Evolutionary conservation across 2,329 filamentous ascomycete genomes (phyloP).

Genomic region (Diplocarpon mali): DNA sequence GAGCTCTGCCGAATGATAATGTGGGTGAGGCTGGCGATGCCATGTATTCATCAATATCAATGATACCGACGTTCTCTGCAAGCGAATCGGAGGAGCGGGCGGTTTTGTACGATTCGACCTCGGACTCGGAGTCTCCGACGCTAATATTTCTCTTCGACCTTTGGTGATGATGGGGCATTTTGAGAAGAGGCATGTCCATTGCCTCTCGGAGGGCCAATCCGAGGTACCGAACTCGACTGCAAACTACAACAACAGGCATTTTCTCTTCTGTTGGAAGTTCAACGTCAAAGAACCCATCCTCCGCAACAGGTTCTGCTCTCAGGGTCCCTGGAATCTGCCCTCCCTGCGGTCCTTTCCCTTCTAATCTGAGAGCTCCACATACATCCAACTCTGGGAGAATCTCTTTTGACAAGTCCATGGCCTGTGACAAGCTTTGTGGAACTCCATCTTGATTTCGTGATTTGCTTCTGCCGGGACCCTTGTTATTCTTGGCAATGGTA

Average conservation of each 20-base stretch:
- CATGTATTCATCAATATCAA: background rate
- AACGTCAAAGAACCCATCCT: background rate
- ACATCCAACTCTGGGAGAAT: background rate
- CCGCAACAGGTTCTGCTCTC: background rate
- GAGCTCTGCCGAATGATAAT: background rate
- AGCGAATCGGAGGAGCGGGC: background rate
- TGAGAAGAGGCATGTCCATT: background rate
- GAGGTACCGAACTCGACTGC: background rate
- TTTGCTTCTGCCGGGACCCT: background rate
- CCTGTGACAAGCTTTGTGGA: background rate
- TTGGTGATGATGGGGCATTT: background rate
- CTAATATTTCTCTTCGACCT: background rate
- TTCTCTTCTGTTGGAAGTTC: background rate
- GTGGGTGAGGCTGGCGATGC: background rate
- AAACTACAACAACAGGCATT: background rate
- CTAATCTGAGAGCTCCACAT: background rate
- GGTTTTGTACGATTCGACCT: background rate
- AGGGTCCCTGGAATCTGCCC: background rate
- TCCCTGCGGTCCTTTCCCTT: background rate
- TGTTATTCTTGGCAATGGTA: too few species aligned
- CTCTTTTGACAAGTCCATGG: background rate
- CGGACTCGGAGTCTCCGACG: background rate
- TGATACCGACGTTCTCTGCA: background rate
- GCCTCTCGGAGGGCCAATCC: background rate
- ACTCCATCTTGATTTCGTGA: background rate